Percentiles rank a stretch among this genome's conserved stretches.
Evolutionary conservation across 1,284 basidiomycete species (phyloP).

Genomic region (Ceratobasidium sp.): DNA sequence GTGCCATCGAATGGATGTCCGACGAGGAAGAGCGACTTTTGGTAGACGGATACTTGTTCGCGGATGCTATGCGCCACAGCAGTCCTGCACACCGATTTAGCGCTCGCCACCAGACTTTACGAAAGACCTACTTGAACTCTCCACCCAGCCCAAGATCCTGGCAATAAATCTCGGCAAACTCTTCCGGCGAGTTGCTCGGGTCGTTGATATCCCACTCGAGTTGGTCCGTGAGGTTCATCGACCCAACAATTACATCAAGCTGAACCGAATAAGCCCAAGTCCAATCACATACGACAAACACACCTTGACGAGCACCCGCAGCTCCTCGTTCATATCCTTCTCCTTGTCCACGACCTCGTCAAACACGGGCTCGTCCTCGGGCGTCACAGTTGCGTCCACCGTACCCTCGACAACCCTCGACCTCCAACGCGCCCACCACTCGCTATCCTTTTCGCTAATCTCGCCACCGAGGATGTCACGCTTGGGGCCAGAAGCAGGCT

Average conservation of each 20-base stretch:
- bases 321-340: slow-evolving; percentile 71
- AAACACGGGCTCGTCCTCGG: slow-evolving; percentile 48
- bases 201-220: slow-evolving; percentile 98
- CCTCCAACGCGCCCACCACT: slow-evolving; percentile 78
- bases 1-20: slow-evolving; percentile 86
- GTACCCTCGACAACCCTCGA: slow-evolving; percentile 55
- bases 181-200: slow-evolving; percentile 81
- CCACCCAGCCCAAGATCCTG: slow-evolving; percentile 89
- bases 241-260: slow-evolving; percentile 95
- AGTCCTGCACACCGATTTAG: slow-evolving; percentile 63
- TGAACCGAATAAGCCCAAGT: slow-evolving; percentile 52
- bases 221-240: slow-evolving; percentile 93
- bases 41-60: slow-evolving; percentile 91
- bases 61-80: slow-evolving; percentile 95
- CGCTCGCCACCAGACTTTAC: not conserved
- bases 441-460: slow-evolving; percentile 52
- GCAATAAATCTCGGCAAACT: slow-evolving; percentile 88
- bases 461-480: slow-evolving; percentile 1
- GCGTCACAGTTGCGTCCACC: slow-evolving; percentile 48
- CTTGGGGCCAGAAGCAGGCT: slow-evolving; percentile 22
- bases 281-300: slow-evolving; percentile 45
- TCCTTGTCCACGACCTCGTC: slow-evolving; percentile 58
- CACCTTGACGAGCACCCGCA: slow-evolving; percentile 91
- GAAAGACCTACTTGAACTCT: slow-evolving; percentile 80
- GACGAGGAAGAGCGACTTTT: slow-evolving; percentile 90